These are phyloP conservation scores for Naganishia kalamii DNA, from an alignment of 768 basidiomycete species.

Conservation along the genomic window DNA sequence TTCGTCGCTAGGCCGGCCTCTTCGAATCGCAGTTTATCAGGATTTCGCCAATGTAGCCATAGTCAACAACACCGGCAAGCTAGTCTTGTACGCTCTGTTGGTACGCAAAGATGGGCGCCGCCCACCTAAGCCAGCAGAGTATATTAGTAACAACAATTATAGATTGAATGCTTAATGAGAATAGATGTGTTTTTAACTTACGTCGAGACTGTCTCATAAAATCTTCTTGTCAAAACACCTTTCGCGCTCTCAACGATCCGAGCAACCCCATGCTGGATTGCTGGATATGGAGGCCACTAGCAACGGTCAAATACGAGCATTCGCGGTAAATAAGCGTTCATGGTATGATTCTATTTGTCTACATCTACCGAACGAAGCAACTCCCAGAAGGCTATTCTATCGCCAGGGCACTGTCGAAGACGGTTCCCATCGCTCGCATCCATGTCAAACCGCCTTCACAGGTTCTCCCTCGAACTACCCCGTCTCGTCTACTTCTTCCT, in stretches of 20 bases:
- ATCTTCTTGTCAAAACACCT: too few relatives aligned
- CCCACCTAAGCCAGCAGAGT: not conserved
- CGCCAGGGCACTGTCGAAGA: too few relatives aligned
- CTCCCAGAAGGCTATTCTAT: not conserved
- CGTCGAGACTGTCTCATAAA: too few relatives aligned
- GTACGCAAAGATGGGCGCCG: too few relatives aligned
- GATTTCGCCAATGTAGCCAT: constrained; percentile 4
- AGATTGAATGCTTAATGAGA: not conserved
- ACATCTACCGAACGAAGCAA: not conserved
- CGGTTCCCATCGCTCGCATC: not conserved
- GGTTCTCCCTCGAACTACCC: not conserved
- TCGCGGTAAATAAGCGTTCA: too few relatives aligned
- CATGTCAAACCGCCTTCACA: not conserved
- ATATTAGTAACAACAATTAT: not conserved
- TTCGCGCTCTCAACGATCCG: too few relatives aligned
- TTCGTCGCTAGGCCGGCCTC: not conserved
- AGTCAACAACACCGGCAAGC: not conserved
- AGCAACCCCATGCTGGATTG: too few relatives aligned
- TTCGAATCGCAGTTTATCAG: not conserved
- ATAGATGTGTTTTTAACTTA: too few relatives aligned
- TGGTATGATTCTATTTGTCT: not conserved
- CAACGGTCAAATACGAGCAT: too few relatives aligned
- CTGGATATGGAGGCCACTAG: too few relatives aligned
- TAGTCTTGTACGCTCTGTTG: not conserved
- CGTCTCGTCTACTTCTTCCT: constrained; percentile 30